Conservation (phyloP, 2,329 filamentous ascomycete genomes). For the Cytospora schulzeri region DNA sequence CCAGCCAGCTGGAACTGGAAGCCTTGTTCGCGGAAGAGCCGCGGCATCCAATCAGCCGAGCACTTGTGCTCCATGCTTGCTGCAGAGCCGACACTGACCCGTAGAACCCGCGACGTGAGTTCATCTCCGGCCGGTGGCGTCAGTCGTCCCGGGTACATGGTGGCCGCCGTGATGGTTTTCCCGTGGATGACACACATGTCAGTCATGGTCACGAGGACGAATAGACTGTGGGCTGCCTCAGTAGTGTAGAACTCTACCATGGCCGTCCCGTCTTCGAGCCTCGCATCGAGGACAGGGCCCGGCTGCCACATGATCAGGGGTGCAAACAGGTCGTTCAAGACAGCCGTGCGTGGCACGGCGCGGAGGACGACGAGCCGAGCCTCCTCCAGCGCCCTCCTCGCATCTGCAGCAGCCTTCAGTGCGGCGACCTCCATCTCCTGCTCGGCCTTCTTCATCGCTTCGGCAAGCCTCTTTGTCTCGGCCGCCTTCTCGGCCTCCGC, state of each 20-base stretch:
- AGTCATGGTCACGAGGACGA: not conserved
- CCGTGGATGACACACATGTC: not conserved
- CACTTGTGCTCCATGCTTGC: too few species aligned
- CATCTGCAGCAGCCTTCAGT: not conserved
- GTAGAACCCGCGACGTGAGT: too few species aligned
- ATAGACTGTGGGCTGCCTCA: not conserved
- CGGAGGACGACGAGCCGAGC: slow-evolving; percentile 1
- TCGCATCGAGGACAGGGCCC: not conserved
- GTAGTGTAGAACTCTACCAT: not conserved
- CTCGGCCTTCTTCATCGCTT: not conserved
- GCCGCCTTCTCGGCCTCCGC: not conserved
- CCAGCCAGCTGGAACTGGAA: too few species aligned
- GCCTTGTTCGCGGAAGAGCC: too few species aligned
- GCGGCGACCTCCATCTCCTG: too few species aligned
- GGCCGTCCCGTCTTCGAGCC: not conserved
- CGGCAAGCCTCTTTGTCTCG: not conserved
- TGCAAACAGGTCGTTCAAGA: not conserved
- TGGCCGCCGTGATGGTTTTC: slow-evolving; percentile 1
- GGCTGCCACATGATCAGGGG: not conserved
- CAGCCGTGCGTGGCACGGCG: not conserved
- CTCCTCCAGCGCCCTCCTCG: not conserved
- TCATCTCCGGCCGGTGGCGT: too few species aligned
- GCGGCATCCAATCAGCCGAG: too few species aligned
- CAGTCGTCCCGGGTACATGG: not conserved
- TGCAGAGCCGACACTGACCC: too few species aligned